A percentile compares a stretch with the other conserved stretches of the same genome.
phyloP scores from a whole-genome alignment of 139 green algal genomes.

The Pleodorina starrii region DNA sequence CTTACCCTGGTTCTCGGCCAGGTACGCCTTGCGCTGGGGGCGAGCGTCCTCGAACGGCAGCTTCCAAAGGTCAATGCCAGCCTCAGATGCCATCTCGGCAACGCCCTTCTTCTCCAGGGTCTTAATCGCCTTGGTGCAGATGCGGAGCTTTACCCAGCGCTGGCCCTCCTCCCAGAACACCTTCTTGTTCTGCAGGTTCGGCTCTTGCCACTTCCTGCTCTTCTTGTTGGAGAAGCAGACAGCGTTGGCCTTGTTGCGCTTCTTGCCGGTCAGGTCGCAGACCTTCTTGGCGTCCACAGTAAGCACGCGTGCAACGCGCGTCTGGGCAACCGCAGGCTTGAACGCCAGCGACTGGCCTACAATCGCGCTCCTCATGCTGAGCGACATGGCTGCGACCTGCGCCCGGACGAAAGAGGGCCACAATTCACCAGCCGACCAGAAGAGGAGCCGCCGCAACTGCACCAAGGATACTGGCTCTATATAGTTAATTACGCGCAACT shows the following conservation, averaged over 20 bases:
- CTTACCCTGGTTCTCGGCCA: conserved; percentile 73
- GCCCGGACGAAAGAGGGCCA: conserved; percentile 14
- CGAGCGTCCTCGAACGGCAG: conserved; percentile 87
- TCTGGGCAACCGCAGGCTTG: conserved; percentile 14
- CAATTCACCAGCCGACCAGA: conserved; percentile 2
- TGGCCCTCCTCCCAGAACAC: conserved; percentile 85
- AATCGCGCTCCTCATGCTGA: conserved; percentile 44
- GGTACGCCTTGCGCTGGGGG: conserved; percentile 72
- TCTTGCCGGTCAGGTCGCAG: conserved; percentile 94
- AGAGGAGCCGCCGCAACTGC: not conserved
- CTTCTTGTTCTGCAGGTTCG: conserved; percentile 93
- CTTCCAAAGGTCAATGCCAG: conserved; percentile 90
- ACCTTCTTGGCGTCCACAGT: conserved; percentile 62
- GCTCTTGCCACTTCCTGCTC: conserved; percentile 95
- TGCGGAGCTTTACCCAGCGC: conserved; percentile 85
- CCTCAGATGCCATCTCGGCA: conserved; percentile 90
- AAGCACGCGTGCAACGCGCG: conserved; percentile 27
- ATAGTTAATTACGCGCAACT: too few species aligned
- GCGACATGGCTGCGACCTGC: conserved; percentile 44
- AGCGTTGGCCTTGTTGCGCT: conserved; percentile 96
- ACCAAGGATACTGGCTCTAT: too few species aligned
- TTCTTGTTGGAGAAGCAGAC: conserved; percentile 99
- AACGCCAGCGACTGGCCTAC: conserved; percentile 40
- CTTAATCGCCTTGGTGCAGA: conserved; percentile 84
- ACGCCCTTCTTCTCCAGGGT: conserved; percentile 94